A percentile compares a stretch with the other conserved stretches of the same genome.
Conservation (phyloP, 2,329 filamentous ascomycete genomes). For the Neopestalotiopsis rosae region DNA sequence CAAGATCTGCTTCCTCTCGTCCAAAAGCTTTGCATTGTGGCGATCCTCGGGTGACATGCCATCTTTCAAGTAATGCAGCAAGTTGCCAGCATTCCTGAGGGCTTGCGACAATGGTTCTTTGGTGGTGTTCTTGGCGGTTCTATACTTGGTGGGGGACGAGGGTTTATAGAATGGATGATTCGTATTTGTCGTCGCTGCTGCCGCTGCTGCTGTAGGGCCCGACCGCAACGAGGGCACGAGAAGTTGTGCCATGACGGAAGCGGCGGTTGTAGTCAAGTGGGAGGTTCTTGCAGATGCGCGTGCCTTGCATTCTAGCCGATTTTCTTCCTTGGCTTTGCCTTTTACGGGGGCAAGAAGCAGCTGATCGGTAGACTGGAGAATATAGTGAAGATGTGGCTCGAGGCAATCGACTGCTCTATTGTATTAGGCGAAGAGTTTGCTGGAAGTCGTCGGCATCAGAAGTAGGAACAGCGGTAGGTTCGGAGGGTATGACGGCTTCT, state of each 20-base stretch:
- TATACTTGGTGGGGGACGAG: not conserved
- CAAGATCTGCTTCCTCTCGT: conserved; percentile 67
- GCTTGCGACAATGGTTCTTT: conserved; percentile 34
- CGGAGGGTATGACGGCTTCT: not conserved
- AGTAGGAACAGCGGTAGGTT: not conserved
- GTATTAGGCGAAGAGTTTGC: not conserved
- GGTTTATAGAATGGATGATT: conserved; percentile 3
- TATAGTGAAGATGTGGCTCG: not conserved
- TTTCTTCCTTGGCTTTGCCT: not conserved
- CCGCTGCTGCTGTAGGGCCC: conserved; percentile 2
- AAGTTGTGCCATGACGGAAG: conserved; percentile 20
- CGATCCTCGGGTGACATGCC: conserved; percentile 58
- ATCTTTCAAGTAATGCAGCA: conserved; percentile 55
- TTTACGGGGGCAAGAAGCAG: not conserved
- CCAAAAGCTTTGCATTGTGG: conserved; percentile 49
- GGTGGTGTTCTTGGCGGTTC: conserved; percentile 5
- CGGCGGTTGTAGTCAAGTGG: not conserved
- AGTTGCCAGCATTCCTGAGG: conserved; percentile 45
- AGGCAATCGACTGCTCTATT: not conserved
- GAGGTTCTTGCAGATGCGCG: not conserved
- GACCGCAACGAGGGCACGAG: conserved; percentile 16
- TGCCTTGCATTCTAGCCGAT: conserved; percentile 13
- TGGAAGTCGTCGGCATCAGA: not conserved
- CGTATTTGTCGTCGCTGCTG: not conserved
- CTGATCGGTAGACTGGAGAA: not conserved